Evolutionary conservation across 1,139 yeast genomes (phyloP).

Genomic region (Suhomyces bokatorum): DNA sequence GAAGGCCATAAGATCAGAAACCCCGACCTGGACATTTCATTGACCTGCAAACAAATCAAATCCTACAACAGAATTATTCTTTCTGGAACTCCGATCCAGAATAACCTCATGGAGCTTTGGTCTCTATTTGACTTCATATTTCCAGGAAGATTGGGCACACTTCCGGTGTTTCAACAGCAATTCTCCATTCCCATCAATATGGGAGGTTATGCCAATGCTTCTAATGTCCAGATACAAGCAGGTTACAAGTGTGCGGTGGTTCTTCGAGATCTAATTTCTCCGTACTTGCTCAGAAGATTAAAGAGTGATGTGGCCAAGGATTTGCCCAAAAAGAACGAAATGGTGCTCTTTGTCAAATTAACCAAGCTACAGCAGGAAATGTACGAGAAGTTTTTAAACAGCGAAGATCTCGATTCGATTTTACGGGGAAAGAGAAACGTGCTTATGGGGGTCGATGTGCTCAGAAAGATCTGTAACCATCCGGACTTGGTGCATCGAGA

Average conservation of each 20-base stretch:
- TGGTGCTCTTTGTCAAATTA: conserved; percentile 86
- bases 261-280: conserved; percentile 82
- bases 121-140: conserved; percentile 91
- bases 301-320: conserved; percentile 97
- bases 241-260: conserved; percentile 96
- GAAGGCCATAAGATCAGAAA: conserved; percentile 97
- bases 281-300: conserved; percentile 81
- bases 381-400: conserved; percentile 70
- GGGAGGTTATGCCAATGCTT: conserved; percentile 99
- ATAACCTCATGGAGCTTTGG: conserved; percentile 90
- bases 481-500: conserved; percentile 81
- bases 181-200: conserved; percentile 89
- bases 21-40: conserved; percentile 87
- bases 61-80: conserved; percentile 82
- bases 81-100: conserved; percentile 96
- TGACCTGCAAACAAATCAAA: conserved; percentile 78
- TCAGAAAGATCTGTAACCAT: conserved; percentile 92
- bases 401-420: conserved; percentile 75
- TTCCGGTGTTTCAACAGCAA: conserved; percentile 91
- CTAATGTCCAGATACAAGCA: conserved; percentile 92
- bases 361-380: conserved; percentile 74
- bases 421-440: conserved; percentile 78
- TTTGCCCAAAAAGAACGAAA: conserved; percentile 88
- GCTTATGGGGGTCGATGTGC: conserved; percentile 83
- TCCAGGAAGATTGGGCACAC: conserved; percentile 91